Base-by-base conservation (phyloP, 2,329 filamentous ascomycete species). In the Neonectria magnoliae region DNA sequence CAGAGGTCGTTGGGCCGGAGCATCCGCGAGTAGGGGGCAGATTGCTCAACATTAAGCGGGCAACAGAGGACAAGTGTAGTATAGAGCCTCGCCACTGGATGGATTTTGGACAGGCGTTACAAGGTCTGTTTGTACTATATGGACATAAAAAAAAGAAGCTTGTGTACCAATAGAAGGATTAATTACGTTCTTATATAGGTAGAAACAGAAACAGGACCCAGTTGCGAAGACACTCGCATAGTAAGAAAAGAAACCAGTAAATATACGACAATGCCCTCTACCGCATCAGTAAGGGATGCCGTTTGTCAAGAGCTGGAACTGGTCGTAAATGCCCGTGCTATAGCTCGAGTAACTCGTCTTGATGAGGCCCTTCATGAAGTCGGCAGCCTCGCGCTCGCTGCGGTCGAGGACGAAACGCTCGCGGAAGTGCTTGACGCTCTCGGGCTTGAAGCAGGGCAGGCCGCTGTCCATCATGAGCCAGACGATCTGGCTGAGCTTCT, bases 301-400 rank as follows among this genome's bases (percentile, higher is more conserved):
- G 77, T 99, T 98, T 33, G 96, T 98, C 81, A 98, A 83, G 75
- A 98, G 83, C 84, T 99, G 96, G 85, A 98, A 99, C 79, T 97
- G 93, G 81, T 99, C 97, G 79, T 99, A 99, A 52, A 95, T 91
- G 70, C 93, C 94, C 1, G 96, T 99, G 61, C 92, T 94, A 77
- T 96, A 93, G 81, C 93, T 98, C 63, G 90, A 88, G 75, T 96
- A 93, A 77, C 94, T 98, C 86, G 92, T 97, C 83, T 90, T 91
- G 76, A 98, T 91, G 73, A 98, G 83, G 59, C 92, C 93, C 71
- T 91, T 89, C 89, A 99, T 97, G 73, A 96, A 97, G 66, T 97
- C 94, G 1, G 95, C 96, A 0, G 97, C 96, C 80, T 99, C 96
- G 52, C 93, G 87, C 80, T 99, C 96, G 60, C 83, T 93, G 84